Base-by-base conservation (phyloP, 1,139 yeast genomes). In the Zygosaccharomyces pseudobailii region DNA sequence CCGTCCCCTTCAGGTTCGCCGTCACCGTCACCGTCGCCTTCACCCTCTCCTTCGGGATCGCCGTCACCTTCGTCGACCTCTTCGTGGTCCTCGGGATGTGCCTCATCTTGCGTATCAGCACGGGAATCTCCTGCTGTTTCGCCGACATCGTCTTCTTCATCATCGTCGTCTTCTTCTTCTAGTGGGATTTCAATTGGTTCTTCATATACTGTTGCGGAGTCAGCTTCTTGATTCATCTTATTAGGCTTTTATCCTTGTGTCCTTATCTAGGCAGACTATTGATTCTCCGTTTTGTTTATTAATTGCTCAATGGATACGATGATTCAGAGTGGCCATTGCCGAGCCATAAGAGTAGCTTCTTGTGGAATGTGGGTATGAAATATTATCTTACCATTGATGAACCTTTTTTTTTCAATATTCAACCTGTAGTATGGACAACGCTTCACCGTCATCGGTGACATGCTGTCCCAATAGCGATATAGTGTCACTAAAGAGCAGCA, bases 171-270 rank as follows among this genome's bases (percentile, higher is more conserved):
- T 13, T 51, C 55, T 24, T 52, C 53, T 19, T 45, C 55, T 7
- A 50, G 28, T 5, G 55, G 51, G 24, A 49, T 49, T 30, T 55
- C 55, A 31, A 52, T 51, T 19, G 57, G 55, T 4, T 54, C 60
- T 35, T 56, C 60, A 36, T 50, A 55, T 3, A 54, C 50, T 9
- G 52, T 39, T 24, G 48, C 48, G 6, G 49, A 28, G 9, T 51
- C 53, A 24, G 42, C 37, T 10, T 53, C 51, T 24, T 48, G 48
- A 24, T 49, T 25, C 52, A 46, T 48, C 7, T 36, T 13, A 6
- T 7, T 8, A 20, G 31, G 28, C 13, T 30, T 9, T 30, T 30
- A 6, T n/a, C 13, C 19, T 30, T 27, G 8, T 24, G 28, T 24
- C 4, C 17, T 13, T 5, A 22, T 9, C 5, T 9, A 5, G 19